Evolutionary conservation across 495 filamentous ascomycete genomes (phyloP), one percentile per base, ranked within the genome.

Genomic region (Rhypophila decipiens): DNA sequence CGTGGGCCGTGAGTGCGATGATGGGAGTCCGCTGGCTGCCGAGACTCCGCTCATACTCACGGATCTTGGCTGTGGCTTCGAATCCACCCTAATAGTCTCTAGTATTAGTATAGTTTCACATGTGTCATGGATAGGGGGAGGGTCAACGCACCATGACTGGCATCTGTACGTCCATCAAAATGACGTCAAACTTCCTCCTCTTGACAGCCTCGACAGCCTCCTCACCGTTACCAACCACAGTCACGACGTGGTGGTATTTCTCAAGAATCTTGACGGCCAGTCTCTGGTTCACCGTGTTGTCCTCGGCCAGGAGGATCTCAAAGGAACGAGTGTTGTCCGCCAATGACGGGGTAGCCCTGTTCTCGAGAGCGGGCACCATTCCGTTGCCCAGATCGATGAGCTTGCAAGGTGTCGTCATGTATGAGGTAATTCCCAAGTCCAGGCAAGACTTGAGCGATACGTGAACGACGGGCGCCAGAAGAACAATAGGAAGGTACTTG

Each of bases 121-220:
- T 31, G 36, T 34, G 4, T 5, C 21, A 40, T 18, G 19, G 22
- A 24, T 33, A 44, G 23, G 18, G 45, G 53, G 56, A 55, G 33
- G 44, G 20, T 20, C 15, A 23, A 60, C 77, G 61, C 70, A 86
- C 83, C 90, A 99, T 97, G 50, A 97, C 84, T 18, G 94, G 94
- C 94, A 99, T 99, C 64, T 97, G 94, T 5, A 99, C 94, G 57
- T 99, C 93, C 93, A 99, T 99, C 39, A 99, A 70, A 51, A 98
- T 93, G 56, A 95, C 87, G 67, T 98, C 93, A 59, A 91, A 98
- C 52, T 88, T 85, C 68, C 86, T 88, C 57, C 83, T 79, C 71
- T 89, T 89, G 52, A 97, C 80, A 21, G 84, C 83, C 51, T 97
- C 87, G 12, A 97, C 79, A 1, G 93, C 93, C 60, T 97, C 93